phyloP scores from a whole-genome alignment of 345 rosid genomes.

The Melastoma malabathricum region DNA sequence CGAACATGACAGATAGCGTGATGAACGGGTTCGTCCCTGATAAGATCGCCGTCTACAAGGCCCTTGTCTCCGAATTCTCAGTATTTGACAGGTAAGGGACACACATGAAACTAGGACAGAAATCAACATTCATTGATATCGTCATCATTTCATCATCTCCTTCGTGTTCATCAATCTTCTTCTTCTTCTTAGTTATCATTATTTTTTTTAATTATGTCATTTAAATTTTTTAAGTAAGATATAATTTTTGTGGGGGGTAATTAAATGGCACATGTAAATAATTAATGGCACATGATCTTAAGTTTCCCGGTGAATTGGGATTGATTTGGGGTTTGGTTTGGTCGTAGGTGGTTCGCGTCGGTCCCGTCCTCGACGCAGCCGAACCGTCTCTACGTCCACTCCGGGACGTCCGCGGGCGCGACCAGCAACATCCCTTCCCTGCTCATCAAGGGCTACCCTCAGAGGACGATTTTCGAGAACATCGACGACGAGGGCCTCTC shows the following conservation, averaged over 20 bases:
- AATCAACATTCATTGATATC: no score
- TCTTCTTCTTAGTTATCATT: no score
- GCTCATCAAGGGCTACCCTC: slow-evolving; percentile 64
- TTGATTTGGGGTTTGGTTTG: not conserved
- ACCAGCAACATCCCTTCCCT: slow-evolving; percentile 57
- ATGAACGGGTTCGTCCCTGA: slow-evolving; percentile 82
- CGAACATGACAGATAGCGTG: slow-evolving; percentile 49
- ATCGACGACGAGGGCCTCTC: slow-evolving; percentile 34
- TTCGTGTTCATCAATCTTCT: no score
- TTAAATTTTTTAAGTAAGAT: no score
- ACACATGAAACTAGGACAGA: no score
- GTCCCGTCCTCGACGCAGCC: slow-evolving; percentile 90
- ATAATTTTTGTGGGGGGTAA: no score
- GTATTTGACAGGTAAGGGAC: slow-evolving; percentile 55
- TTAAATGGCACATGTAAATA: no score
- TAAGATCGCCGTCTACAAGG: slow-evolving; percentile 50
- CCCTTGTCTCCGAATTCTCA: slow-evolving; percentile 80
- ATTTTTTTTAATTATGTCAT: no score
- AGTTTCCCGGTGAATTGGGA: no score
- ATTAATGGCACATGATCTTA: no score
- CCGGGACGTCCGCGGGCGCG: slow-evolving; percentile 66
- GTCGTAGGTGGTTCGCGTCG: slow-evolving; percentile 64
- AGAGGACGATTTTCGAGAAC: slow-evolving; percentile 70
- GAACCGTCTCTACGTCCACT: slow-evolving; percentile 67
- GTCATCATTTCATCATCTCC: no score